These are phyloP conservation scores for Davidsoniella eucalypti DNA, from an alignment of 2,329 filamentous ascomycete species.

Conservation along the genomic window DNA sequence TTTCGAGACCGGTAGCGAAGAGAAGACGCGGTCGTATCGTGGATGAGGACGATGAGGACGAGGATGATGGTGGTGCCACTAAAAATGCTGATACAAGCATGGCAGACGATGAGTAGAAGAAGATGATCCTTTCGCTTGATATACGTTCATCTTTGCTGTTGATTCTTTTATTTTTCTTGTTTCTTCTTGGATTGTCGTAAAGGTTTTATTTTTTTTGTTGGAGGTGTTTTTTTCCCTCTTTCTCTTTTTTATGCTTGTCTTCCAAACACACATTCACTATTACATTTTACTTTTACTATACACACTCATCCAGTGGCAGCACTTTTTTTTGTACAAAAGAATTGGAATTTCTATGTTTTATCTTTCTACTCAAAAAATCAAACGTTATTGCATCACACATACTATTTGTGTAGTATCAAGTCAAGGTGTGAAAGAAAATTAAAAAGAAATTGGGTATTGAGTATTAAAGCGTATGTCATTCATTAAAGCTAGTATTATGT, in stretches of 20 bases:
- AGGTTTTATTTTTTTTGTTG: background rate
- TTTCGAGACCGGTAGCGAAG: slow-evolving; percentile 28
- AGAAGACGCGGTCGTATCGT: slow-evolving; percentile 28
- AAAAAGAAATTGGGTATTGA: too few relatives aligned
- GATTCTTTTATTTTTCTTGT: slow-evolving; percentile 1
- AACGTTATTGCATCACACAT: too few relatives aligned
- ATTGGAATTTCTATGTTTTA: background rate
- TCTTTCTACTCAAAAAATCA: too few relatives aligned
- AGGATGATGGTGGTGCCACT: slow-evolving; percentile 23
- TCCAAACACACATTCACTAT: too few relatives aligned
- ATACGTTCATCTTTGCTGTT: background rate
- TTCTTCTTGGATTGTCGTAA: background rate
- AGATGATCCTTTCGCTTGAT: background rate
- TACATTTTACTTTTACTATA: background rate
- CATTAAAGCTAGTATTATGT: too few relatives aligned
- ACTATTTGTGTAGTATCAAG: too few relatives aligned
- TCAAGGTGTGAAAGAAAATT: too few relatives aligned
- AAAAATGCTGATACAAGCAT: slow-evolving; percentile 7
- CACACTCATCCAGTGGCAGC: slow-evolving; percentile 5
- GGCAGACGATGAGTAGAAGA: slow-evolving; percentile 8
- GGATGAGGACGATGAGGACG: slow-evolving; percentile 35
- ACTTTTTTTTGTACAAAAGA: slow-evolving; percentile 7
- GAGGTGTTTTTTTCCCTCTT: background rate
- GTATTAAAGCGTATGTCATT: too few relatives aligned
- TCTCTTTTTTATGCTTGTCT: background rate